Evolutionary conservation across 2,329 filamentous ascomycete genomes (phyloP), one percentile per base, ranked within the genome.

Genomic region (Sporothrix curviconia): DNA sequence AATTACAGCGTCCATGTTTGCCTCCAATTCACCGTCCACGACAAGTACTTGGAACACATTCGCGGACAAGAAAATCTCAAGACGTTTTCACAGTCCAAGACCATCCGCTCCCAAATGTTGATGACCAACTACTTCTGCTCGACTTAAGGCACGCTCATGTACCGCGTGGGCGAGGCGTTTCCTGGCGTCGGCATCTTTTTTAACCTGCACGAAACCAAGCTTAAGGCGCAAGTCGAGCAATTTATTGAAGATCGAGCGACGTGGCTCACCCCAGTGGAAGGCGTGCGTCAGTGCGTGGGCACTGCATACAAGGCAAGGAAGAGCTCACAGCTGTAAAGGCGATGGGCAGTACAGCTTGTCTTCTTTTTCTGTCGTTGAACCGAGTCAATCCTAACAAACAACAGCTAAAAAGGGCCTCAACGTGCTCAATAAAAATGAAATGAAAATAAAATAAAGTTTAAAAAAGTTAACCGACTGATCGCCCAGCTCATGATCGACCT

Each of bases 101-200:
- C 80, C 0, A 75, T 81, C 40, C 71, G 61, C 0, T 72, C 74
- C 0, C 73, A 72, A 3, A 73, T 76, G 55, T 67, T 51, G 7
- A 87, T 86, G 83, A 78, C 78, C 7, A 85, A 86, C 64, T 72
- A 75, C 64, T 87, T 86, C 67, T 87, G 84, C 62, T 69, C 65
- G 0, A 78, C 71, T 0, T 87, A 84, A 64, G 83, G 84, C 0
- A 74, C 73, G 0, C 68, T 80, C 6, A 76, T 81, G 75, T 80
- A 79, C 57, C 68, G 78, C 0, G 61, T 70, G 6, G 67, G 71
- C 11, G 61, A 64, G 1, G 68, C 65, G 0, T 76, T 69, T 56
- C 76, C 76, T 0, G 76, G 70, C 0, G 60, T 58, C 47, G 71
- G 64, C 32, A 73, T 80, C 32, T 22, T 75, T 66, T 78, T 77